A percentile compares a stretch with the other conserved stretches of the same genome.
Conservation (phyloP, 495 filamentous ascomycete species). For the Astrothelium subdiscretum region DNA sequence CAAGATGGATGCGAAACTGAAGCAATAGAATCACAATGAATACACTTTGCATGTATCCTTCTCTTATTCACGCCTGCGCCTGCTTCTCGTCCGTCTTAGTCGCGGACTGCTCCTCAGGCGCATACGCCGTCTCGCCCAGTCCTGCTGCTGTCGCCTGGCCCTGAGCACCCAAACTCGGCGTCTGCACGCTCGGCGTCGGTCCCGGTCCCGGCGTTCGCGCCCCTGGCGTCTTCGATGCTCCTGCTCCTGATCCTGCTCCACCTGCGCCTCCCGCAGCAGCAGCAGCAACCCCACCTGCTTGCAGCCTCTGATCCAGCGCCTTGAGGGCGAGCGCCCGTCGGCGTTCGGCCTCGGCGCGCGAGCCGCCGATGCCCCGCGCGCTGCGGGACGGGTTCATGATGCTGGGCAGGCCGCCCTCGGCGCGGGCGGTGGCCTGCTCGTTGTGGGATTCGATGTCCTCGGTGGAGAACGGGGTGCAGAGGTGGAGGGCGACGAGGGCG, state of each 20-base stretch:
- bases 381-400: conserved; percentile 41
- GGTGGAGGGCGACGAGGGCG: conserved; percentile 54
- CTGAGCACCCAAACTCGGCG: conserved; percentile 36
- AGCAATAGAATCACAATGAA: neutral
- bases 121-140: conserved; percentile 58
- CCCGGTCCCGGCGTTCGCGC: conserved; percentile 28
- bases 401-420: conserved; percentile 54
- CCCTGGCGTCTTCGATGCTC: conserved; percentile 21
- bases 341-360: conserved; percentile 83
- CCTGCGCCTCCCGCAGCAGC: conserved; percentile 29
- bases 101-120: conserved; percentile 39
- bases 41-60: too few species aligned
- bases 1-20: neutral
- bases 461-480: conserved; percentile 79
- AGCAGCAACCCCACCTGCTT: conserved; percentile 55
- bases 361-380: conserved; percentile 34
- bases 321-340: conserved; percentile 80
- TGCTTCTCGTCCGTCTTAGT: neutral
- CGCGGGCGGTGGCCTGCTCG: conserved; percentile 54
- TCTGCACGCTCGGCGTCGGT: conserved; percentile 26
- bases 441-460: conserved; percentile 75
- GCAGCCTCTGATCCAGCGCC: conserved; percentile 80
- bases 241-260: neutral
- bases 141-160: conserved; percentile 39
- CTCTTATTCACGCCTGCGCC: neutral